Conservation (phyloP, 2,329 filamentous ascomycete species). For the Parastagonospora avenae region DNA sequence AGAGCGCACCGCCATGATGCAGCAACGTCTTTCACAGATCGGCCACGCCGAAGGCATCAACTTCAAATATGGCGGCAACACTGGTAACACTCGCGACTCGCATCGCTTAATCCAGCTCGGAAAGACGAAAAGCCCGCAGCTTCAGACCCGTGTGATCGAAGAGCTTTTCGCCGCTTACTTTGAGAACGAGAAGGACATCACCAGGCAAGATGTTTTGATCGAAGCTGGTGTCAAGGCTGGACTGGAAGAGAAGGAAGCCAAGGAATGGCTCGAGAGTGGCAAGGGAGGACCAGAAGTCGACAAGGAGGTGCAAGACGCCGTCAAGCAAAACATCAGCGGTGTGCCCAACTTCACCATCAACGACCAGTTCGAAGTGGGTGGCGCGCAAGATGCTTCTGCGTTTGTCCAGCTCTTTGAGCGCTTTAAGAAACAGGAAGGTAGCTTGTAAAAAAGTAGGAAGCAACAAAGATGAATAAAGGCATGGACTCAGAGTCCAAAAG, state of each 20-base stretch:
- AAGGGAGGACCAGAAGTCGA: constrained; percentile 54
- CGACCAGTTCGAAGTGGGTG: constrained; percentile 67
- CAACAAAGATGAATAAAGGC: neutral
- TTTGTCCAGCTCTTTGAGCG: constrained; percentile 71
- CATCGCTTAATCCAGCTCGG: constrained; percentile 74
- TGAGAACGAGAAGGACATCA: constrained; percentile 56
- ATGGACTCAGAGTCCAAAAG: too few species aligned
- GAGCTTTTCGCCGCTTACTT: constrained; percentile 52
- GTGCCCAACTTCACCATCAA: constrained; percentile 80
- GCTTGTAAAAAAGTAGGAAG: constrained; percentile 6
- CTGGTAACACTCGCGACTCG: constrained; percentile 78
- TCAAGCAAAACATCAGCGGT: constrained; percentile 62
- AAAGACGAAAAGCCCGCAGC: constrained; percentile 58
- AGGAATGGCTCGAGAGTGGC: constrained; percentile 51
- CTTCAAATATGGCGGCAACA: constrained; percentile 73
- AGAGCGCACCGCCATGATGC: constrained; percentile 63
- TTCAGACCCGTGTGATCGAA: constrained; percentile 52
- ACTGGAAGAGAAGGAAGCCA: constrained; percentile 49
- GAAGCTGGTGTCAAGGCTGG: constrained; percentile 52
- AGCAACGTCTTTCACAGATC: constrained; percentile 60
- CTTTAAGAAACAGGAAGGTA: constrained; percentile 56
- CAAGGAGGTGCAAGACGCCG: constrained; percentile 53
- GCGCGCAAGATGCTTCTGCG: constrained; percentile 71
- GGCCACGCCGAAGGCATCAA: constrained; percentile 71
- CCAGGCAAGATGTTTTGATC: constrained; percentile 46